phyloP scores from a whole-genome alignment of 352 stramenopile species.

The Ochromonadaceae sp. region DNA sequence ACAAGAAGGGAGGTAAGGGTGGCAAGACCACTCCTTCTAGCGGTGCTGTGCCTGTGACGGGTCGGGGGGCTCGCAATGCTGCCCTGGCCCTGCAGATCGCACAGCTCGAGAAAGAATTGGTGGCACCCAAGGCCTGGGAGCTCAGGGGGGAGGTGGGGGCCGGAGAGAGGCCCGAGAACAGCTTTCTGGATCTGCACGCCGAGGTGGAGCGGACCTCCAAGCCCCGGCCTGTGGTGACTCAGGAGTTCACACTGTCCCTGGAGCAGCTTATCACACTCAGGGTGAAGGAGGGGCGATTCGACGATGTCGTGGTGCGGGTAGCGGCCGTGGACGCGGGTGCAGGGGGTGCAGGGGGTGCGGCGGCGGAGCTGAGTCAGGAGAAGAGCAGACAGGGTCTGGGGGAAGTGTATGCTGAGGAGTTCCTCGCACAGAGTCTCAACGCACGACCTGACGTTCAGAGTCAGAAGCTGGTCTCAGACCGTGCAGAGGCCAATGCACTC shows the following conservation, averaged over 20 bases:
- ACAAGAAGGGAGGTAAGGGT: constrained; percentile 46
- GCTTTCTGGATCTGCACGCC: constrained; percentile 60
- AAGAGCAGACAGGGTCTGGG: constrained; percentile 68
- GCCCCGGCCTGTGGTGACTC: constrained; percentile 61
- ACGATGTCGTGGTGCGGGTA: constrained; percentile 56
- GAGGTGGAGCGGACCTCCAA: constrained; percentile 64
- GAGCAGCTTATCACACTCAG: constrained; percentile 78
- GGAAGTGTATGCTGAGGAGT: constrained; percentile 77
- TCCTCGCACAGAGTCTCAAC: constrained; percentile 68
- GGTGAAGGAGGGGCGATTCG: constrained; percentile 64
- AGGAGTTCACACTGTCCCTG: constrained; percentile 58
- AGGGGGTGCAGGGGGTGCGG: constrained; percentile 43
- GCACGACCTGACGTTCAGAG: no score
- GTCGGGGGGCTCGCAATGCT: no score
- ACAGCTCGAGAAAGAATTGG: constrained; percentile 55
- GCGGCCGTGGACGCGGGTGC: not conserved
- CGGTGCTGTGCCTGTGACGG: no score
- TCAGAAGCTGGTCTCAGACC: no score
- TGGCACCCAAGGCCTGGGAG: constrained; percentile 62
- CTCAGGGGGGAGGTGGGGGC: constrained; percentile 64
- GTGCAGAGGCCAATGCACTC: no score
- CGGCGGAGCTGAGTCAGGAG: constrained; percentile 67
- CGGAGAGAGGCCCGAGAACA: constrained; percentile 58
- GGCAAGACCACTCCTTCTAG: no score
- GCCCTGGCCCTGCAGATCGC: no score